A percentile compares a stretch with the other conserved stretches of the same genome.
These are phyloP conservation scores for Xenoacremonium recifei DNA, from an alignment of 2,329 filamentous ascomycete genomes.

Conservation along the genomic window DNA sequence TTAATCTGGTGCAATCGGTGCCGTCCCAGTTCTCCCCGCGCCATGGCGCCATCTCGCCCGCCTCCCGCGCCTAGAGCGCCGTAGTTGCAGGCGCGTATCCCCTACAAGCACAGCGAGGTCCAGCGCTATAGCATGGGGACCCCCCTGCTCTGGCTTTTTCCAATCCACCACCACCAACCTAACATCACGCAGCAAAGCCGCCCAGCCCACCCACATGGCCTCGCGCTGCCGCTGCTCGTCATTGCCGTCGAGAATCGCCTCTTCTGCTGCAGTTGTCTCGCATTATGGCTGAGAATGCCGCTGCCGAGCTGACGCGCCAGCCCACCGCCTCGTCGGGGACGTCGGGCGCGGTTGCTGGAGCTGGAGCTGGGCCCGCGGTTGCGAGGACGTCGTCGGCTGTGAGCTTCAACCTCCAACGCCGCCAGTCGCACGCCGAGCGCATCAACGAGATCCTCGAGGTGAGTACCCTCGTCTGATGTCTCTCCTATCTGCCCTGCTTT, in stretches of 20 bases:
- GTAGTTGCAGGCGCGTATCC: no score
- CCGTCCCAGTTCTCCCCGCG: no score
- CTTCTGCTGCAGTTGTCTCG: conserved; percentile 1
- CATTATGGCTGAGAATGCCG: conserved; percentile 5
- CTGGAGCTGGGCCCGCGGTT: conserved; percentile 4
- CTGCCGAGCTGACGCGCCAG: no score
- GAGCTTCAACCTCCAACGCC: conserved; percentile 21
- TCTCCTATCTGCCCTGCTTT: neutral
- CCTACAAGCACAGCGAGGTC: no score
- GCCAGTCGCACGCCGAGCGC: conserved; percentile 37
- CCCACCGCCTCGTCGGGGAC: neutral
- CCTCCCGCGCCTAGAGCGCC: no score
- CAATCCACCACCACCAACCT: no score
- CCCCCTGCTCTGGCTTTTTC: no score
- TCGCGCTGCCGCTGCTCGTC: neutral
- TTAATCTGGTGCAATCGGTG: conserved; percentile 1
- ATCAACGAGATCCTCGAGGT: conserved; percentile 49
- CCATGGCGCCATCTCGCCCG: no score
- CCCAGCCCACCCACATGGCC: neutral
- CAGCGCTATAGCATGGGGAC: no score
- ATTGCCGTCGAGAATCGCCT: conserved; percentile 2
- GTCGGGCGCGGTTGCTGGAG: conserved; percentile 10
- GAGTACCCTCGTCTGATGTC: conserved; percentile 21
- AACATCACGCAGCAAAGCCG: no score
- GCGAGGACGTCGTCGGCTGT: conserved; percentile 17